Base-by-base conservation (phyloP, 495 filamentous ascomycete genomes). In the Penicillium manginii region DNA sequence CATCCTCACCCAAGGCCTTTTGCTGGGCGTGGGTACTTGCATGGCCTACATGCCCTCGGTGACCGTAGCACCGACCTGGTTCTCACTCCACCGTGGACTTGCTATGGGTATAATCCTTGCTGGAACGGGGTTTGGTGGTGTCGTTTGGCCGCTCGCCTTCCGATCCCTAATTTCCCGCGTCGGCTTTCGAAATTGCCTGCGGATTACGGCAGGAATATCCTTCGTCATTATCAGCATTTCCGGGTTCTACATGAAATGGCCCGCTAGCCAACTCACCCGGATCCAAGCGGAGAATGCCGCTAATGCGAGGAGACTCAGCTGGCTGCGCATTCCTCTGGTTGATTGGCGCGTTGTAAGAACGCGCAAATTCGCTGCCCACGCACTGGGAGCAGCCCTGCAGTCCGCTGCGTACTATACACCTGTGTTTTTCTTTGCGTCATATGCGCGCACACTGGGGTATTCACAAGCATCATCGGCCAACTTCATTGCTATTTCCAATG, bases 361-460 rank as follows among this genome's bases (percentile, higher is more conserved):
- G 3, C 68, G 68, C 3, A 71, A 65, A 15, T 80, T 80, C 52
- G 40, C 63, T 2, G 68, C 71, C 2, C 68, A 76, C 45, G 72
- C 72, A 0, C 18, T 69, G 1, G 67, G 66, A 17, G 67, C 71
- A 12, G 58, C 66, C 2, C 57, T 79, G 5, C 76, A 79, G 48
- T 63, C 71, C 2, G 76, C 76, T 0, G 76, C 70, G 2, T 78
- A 77, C 57, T 72, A 71, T 21, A 75, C 72, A 0, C 76, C 76
- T 0, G 61, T 79, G 0, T 77, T 70, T 50, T 79, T 77, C 61
- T 73, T 76, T 29, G 60, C 77, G 0, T 64, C 73, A 3, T 80
- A 69, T 57, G 69, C 72, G 0, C 58, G 68, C 12, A 70, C 72
- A 1, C 63, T 79, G 18, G 77, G 77, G 5, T 79, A 80, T 39